Evolutionary conservation across 1,139 yeast species (phyloP).

Genomic region (Geotrichum cucujoidarum): DNA sequence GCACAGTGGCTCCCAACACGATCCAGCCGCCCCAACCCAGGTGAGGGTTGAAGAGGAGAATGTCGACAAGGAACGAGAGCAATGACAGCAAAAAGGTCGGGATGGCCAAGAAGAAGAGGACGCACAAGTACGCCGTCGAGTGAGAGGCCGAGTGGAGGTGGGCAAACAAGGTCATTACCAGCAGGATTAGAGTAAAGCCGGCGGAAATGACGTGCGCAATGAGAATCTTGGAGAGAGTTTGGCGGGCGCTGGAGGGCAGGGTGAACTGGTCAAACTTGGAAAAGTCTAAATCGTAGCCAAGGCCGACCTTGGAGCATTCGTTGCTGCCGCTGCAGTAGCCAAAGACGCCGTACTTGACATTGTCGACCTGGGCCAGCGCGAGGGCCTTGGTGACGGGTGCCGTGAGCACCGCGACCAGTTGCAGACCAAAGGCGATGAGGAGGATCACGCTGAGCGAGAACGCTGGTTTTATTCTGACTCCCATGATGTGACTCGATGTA

Average conservation of each 20-base stretch:
- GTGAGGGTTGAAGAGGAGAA: constrained; percentile 49
- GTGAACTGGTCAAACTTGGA: constrained; percentile 42
- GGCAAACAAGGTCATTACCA: constrained; percentile 38
- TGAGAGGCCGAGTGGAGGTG: constrained; percentile 40
- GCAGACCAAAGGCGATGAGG: constrained; percentile 49
- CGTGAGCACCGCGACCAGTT: constrained; percentile 52
- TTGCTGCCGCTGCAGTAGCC: constrained; percentile 59
- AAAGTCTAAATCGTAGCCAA: constrained; percentile 44
- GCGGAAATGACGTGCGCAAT: constrained; percentile 80
- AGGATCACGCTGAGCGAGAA: constrained; percentile 41
- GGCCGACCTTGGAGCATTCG: constrained; percentile 47
- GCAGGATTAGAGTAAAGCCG: constrained; percentile 58
- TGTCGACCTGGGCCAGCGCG: constrained; percentile 48
- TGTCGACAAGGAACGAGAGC: constrained; percentile 52
- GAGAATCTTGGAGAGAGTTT: constrained; percentile 61
- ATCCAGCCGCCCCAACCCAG: constrained; percentile 55
- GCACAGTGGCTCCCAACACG: constrained; percentile 43
- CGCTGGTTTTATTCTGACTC: constrained; percentile 37
- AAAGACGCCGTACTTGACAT: constrained; percentile 73
- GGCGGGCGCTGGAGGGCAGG: constrained; percentile 56
- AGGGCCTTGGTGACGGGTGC: constrained; percentile 56
- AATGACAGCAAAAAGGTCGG: constrained; percentile 47
- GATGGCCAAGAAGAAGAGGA: constrained; percentile 41
- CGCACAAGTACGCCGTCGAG: constrained; percentile 38
- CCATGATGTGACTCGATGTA: constrained; percentile 35